These are phyloP conservation scores for Lipomyces sp. DNA, from an alignment of 805 yeast species.

Conservation along the genomic window DNA sequence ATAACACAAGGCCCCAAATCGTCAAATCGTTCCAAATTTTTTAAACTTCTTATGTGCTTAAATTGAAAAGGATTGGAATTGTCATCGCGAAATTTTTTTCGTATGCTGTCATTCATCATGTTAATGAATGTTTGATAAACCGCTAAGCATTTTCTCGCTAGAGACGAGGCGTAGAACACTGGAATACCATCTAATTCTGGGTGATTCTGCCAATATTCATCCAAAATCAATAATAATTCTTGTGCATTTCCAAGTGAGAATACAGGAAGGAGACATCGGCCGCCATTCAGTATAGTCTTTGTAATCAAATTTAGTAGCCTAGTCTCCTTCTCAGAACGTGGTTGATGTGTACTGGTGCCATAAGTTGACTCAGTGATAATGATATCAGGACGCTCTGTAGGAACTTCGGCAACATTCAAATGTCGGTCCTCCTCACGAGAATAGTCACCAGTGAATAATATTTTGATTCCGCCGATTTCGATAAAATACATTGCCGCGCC, in stretches of 20 bases:
- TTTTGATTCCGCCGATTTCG: conserved; percentile 89
- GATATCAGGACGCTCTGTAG: conserved; percentile 83
- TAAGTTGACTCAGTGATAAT: conserved; percentile 94
- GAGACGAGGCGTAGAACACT: conserved; percentile 86
- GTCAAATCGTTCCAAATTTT: conserved; percentile 80
- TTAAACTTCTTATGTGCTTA: conserved; percentile 78
- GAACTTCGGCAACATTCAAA: conserved; percentile 92
- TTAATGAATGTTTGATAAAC: conserved; percentile 95
- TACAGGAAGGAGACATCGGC: conserved; percentile 89
- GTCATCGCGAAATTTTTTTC: conserved; percentile 74
- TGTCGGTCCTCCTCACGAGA: conserved; percentile 96
- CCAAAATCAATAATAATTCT: conserved; percentile 84
- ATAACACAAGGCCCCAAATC: conserved; percentile 96
- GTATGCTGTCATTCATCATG: conserved; percentile 94
- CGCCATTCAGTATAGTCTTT: conserved; percentile 82
- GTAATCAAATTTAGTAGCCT: conserved; percentile 83
- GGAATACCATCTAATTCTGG: conserved; percentile 80
- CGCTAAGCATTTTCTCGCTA: conserved; percentile 95
- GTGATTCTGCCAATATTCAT: conserved; percentile 91
- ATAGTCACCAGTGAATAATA: conserved; percentile 94
- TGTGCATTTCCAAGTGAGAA: conserved; percentile 98
- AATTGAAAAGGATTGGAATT: conserved; percentile 89
- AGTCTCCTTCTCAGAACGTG: conserved; percentile 81
- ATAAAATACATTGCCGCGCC: conserved; percentile 98
- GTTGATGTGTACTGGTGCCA: conserved; percentile 97